Percentiles rank a stretch among this genome's conserved stretches.
Conservation (phyloP, 164 flowering plant species). For the Magnolia officinalis region DNA sequence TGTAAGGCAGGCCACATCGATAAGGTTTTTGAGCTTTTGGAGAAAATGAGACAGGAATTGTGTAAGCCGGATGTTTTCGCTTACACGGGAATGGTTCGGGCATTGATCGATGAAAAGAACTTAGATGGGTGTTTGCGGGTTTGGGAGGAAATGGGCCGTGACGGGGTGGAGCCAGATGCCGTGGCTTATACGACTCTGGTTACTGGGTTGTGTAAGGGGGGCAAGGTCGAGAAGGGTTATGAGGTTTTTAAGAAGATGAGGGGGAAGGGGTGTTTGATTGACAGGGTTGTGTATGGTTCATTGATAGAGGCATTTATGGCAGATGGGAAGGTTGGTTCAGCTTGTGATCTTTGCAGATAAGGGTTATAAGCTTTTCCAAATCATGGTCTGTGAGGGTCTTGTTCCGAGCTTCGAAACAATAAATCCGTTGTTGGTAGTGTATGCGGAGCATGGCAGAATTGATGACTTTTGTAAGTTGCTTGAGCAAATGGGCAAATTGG, state of each 20-base stretch:
- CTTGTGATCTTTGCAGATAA: conserved; percentile 70
- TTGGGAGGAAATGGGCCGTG: conserved; percentile 84
- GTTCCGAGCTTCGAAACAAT: conserved; percentile 63
- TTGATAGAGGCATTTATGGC: conserved; percentile 71
- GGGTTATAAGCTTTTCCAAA: conserved; percentile 67
- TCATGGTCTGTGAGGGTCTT: conserved; percentile 61
- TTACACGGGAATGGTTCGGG: conserved; percentile 77
- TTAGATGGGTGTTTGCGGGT: conserved; percentile 73
- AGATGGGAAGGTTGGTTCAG: conserved; percentile 56
- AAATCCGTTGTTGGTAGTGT: conserved; percentile 60
- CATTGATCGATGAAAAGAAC: conserved; percentile 54
- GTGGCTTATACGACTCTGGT: conserved; percentile 77
- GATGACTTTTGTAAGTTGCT: conserved; percentile 58
- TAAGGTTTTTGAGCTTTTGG: conserved; percentile 57
- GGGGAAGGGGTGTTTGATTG: conserved; percentile 60
- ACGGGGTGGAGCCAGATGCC: conserved; percentile 72
- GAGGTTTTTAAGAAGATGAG: conserved; percentile 77
- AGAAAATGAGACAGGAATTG: conserved; percentile 57
- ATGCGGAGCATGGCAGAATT: conserved; percentile 52
- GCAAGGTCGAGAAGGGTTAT: conserved; percentile 54
- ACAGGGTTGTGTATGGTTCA: conserved; percentile 65
- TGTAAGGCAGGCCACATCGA: conserved; percentile 63
- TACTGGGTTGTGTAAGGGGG: conserved; percentile 63
- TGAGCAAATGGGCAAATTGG: conserved; percentile 52
- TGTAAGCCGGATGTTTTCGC: conserved; percentile 94